A percentile compares a stretch with the other conserved stretches of the same genome.
These are phyloP conservation scores for Malus hybrid DNA, from an alignment of 331 rosid genomes.

Conservation along the genomic window DNA sequence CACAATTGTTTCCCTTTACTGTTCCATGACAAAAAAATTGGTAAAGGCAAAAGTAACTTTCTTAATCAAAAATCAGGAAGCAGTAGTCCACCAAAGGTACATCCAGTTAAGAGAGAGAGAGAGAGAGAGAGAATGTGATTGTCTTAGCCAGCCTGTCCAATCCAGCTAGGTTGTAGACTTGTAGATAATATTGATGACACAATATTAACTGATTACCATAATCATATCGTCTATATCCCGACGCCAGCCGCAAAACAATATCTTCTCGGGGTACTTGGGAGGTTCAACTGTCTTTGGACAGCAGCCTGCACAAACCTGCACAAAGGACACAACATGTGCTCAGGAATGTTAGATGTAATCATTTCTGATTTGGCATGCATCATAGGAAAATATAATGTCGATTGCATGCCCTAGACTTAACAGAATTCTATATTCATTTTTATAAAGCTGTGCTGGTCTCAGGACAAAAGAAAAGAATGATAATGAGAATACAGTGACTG, in stretches of 20 bases:
- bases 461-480: neutral
- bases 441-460: neutral
- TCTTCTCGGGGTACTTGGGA: constrained; percentile 87
- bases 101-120: too few relatives aligned
- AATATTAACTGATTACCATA: constrained; percentile 51
- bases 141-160: neutral
- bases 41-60: neutral
- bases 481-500: neutral
- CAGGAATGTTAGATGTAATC: neutral
- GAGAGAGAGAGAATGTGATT: neutral
- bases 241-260: constrained; percentile 98
- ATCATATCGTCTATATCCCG: constrained; percentile 99
- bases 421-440: neutral
- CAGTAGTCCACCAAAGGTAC: neutral
- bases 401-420: neutral
- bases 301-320: constrained; percentile 50
- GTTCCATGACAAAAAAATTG: neutral
- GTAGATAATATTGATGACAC: neutral
- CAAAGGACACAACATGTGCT: constrained; percentile 12
- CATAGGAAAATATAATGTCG: neutral
- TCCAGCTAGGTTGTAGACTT: neutral
- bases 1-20: neutral
- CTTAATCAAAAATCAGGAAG: neutral
- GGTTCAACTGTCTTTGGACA: constrained; percentile 60
- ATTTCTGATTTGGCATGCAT: neutral